These are phyloP conservation scores for Artomyces pyxidatus DNA, from an alignment of 768 basidiomycete species.

Conservation along the genomic window DNA sequence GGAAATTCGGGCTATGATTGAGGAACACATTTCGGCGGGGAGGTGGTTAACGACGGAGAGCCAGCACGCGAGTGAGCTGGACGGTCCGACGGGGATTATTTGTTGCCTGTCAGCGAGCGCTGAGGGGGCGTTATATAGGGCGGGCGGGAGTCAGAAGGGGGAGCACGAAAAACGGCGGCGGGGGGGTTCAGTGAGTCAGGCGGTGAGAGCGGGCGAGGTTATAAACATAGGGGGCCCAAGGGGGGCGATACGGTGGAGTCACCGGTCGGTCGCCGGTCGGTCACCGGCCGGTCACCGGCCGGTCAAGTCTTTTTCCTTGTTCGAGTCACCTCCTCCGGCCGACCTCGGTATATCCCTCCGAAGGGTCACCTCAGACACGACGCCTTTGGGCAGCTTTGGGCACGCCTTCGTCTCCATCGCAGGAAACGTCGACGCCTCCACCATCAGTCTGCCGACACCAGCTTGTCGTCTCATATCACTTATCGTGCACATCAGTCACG, in stretches of 20 bases:
- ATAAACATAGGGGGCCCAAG: slow-evolving; percentile 10
- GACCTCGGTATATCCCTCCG: too few species aligned
- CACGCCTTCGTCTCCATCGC: too few species aligned
- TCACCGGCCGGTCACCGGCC: too few species aligned
- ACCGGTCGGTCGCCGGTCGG: too few species aligned
- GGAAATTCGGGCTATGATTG: background rate
- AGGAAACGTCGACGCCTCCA: too few species aligned
- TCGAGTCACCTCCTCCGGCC: too few species aligned
- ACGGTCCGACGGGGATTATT: slow-evolving; percentile 29
- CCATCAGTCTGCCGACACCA: too few species aligned
- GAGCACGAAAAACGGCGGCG: background rate
- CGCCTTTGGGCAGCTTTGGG: too few species aligned
- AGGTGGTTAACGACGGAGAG: slow-evolving; percentile 19
- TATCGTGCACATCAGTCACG: too few species aligned
- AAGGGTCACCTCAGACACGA: too few species aligned
- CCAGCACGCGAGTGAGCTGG: slow-evolving; percentile 38
- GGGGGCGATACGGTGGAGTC: slow-evolving; percentile 21
- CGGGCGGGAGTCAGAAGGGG: slow-evolving; percentile 2
- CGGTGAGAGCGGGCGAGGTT: background rate
- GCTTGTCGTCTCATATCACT: too few species aligned
- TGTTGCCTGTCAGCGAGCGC: slow-evolving; percentile 15
- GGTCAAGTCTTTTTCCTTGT: too few species aligned
- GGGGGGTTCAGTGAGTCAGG: slow-evolving; percentile 3
- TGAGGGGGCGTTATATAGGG: slow-evolving; percentile 14
- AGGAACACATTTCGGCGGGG: slow-evolving; percentile 33